A percentile compares a stretch with the other conserved stretches of the same genome.
phyloP scores from a whole-genome alignment of 495 filamentous ascomycete species.

The Podospora pseudopauciseta region DNA sequence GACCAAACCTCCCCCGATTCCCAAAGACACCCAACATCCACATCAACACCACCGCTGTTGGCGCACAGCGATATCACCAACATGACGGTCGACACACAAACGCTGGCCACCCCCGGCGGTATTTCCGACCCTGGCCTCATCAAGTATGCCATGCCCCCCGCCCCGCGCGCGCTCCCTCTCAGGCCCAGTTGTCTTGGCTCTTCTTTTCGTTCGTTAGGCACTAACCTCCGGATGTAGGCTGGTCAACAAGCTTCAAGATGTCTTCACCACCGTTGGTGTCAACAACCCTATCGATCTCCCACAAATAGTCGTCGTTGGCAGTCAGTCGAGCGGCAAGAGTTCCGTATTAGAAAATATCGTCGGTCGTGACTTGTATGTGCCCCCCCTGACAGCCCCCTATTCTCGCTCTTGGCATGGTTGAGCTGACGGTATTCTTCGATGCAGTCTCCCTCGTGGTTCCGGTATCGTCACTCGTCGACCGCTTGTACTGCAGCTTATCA shows the following conservation, averaged over 20 bases:
- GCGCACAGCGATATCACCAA: slow-evolving; percentile 6
- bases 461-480: slow-evolving; percentile 97
- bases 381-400: slow-evolving; percentile 11
- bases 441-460: slow-evolving; percentile 90
- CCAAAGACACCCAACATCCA: slow-evolving; percentile 1
- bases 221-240: slow-evolving; percentile 55
- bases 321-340: slow-evolving; percentile 99
- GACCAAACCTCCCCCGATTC: not conserved
- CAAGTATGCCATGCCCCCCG: slow-evolving; percentile 41
- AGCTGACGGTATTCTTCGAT: slow-evolving; percentile 18
- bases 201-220: slow-evolving; percentile 18
- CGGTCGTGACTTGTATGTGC: slow-evolving; percentile 89
- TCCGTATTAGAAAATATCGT: slow-evolving; percentile 99
- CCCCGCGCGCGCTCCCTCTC: not conserved
- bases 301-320: slow-evolving; percentile 97
- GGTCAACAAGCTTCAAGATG: slow-evolving; percentile 99
- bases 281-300: slow-evolving; percentile 99
- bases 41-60: not conserved
- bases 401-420: not conserved
- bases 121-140: slow-evolving; percentile 60
- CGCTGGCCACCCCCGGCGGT: slow-evolving; percentile 45
- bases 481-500: slow-evolving; percentile 96
- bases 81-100: slow-evolving; percentile 33
- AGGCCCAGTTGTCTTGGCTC: not conserved
- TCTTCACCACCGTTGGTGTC: slow-evolving; percentile 97